Evolutionary conservation across 331 rosid species (phyloP), one percentile per base, ranked within the genome.

Genomic region (Quercus tomentella): DNA sequence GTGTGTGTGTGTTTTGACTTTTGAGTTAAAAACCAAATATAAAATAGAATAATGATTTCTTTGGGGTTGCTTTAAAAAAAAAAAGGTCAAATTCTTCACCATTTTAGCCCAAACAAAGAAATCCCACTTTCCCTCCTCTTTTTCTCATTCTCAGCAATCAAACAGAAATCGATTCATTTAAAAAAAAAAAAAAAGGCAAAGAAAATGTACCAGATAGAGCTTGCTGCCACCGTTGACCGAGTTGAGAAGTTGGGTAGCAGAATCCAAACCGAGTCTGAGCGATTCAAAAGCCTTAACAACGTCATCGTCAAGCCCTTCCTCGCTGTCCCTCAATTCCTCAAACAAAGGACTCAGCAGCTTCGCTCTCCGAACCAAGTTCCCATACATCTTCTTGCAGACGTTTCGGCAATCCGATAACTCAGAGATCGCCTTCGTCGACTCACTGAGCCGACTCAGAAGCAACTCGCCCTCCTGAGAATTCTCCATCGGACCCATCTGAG

Each of bases 321-420:
- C 89, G 69, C 85, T 65, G 43, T 93, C 99, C 79, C 88, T 96
- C 87, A 93, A 82, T 77, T 96, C 99, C 86, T 96, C 98, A 71
- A 96, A 89, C 84, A 96, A 33, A 80, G 99, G 99, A 62, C 98
- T 91, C 89, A 96, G 69, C 1, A 96, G 89, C 86, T 89, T 91
- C 49, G 88, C 91, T 75, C 99, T 87, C 41, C 99, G 89, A 77
- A 90, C 89, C 88, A 93, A 77, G 73, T 89, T 86, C 73, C 93
- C 98, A 79, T 86, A 88, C 83, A 89, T 80, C 86, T 78, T 90
- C 89, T 82, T 89, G 79, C 88, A 91, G 75, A 86, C 83, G 79
- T 91, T 92, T 63, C 88, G 81, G 67, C 93, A 91, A 77, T 96
- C 99, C 0, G 98, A 87, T 49, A 88, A 83, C 74, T 73, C 89